Percentiles rank a stretch among this genome's conserved stretches.
These are phyloP conservation scores for Penicillium paneum DNA, from an alignment of 2,329 filamentous ascomycete genomes.

Conservation along the genomic window DNA sequence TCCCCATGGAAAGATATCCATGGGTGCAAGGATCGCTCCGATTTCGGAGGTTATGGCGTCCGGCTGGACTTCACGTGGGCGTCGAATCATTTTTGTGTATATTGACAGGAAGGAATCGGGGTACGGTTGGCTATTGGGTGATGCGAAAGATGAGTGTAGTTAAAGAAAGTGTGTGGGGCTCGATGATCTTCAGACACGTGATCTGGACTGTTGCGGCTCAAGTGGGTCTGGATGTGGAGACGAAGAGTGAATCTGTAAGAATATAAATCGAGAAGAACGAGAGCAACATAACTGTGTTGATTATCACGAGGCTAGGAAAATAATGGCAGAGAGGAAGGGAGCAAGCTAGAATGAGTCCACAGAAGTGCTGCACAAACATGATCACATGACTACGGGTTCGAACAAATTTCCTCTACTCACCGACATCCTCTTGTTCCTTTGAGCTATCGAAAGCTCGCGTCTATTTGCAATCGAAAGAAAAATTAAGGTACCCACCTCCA, in stretches of 20 bases:
- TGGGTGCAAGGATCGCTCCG: fast-evolving
- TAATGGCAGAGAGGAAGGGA: too few relatives aligned
- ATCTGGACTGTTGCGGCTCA: not conserved
- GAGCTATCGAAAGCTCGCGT: not conserved
- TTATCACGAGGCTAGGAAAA: too few relatives aligned
- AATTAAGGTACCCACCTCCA: too few relatives aligned
- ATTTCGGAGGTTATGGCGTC: not conserved
- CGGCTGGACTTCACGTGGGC: not conserved
- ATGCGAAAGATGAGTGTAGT: not conserved
- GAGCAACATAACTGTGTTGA: too few relatives aligned
- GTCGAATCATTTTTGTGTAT: not conserved
- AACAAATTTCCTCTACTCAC: too few relatives aligned
- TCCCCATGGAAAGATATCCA: not conserved
- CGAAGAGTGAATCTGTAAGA: too few relatives aligned
- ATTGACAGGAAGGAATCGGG: not conserved
- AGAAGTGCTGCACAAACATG: too few relatives aligned
- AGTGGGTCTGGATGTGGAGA: not conserved
- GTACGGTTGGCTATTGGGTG: not conserved
- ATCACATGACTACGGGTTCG: too few relatives aligned
- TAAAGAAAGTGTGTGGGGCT: not conserved
- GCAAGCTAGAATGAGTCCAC: too few relatives aligned
- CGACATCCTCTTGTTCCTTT: too few relatives aligned
- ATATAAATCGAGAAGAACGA: too few relatives aligned
- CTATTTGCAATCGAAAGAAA: not conserved
- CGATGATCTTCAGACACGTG: not conserved